A percentile compares a stretch with the other conserved stretches of the same genome.
These are phyloP conservation scores for Nitzschia sp. DNA, from an alignment of 108 stramenopile species.

Conservation along the genomic window DNA sequence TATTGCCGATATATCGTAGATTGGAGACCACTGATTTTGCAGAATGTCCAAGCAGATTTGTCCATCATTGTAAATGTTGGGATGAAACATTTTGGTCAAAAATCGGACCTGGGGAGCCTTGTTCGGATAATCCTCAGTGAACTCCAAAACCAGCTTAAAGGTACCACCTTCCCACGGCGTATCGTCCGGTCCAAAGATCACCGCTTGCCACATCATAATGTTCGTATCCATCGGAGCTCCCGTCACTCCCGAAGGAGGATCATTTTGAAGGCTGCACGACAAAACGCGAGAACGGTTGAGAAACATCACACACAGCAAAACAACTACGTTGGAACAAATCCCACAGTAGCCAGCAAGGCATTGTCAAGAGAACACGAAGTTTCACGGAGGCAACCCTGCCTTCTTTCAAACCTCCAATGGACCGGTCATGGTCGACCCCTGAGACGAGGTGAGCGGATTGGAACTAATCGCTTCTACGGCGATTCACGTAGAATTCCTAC, in stretches of 20 bases:
- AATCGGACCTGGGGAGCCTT: constrained; percentile 97
- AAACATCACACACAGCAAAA: constrained; percentile 8
- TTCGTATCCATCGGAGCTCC: constrained; percentile 99
- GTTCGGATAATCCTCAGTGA: constrained; percentile 99
- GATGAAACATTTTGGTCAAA: constrained; percentile 99
- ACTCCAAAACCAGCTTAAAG: constrained; percentile 95
- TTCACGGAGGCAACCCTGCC: too few relatives aligned
- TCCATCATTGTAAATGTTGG: constrained; percentile 99
- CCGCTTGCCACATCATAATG: constrained; percentile 96
- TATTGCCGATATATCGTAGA: constrained; percentile 99
- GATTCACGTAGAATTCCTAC: neutral
- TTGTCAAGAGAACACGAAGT: too few relatives aligned
- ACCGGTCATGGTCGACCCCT: too few relatives aligned
- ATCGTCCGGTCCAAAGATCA: constrained; percentile 99
- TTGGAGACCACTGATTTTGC: constrained; percentile 99
- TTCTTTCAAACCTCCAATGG: too few relatives aligned
- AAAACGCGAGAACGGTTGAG: neutral
- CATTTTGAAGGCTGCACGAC: constrained; percentile 90
- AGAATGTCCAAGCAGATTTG: constrained; percentile 98
- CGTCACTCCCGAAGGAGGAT: constrained; percentile 97
- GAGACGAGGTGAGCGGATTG: too few relatives aligned
- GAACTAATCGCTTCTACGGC: too few relatives aligned
- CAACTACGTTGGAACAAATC: too few relatives aligned
- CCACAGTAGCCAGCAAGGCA: too few relatives aligned
- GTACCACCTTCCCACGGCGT: constrained; percentile 99